Percentiles rank a stretch among this genome's conserved stretches.
Conservation (phyloP, 202 grass and related monocot genomes). For the Eragrostis tef region DNA sequence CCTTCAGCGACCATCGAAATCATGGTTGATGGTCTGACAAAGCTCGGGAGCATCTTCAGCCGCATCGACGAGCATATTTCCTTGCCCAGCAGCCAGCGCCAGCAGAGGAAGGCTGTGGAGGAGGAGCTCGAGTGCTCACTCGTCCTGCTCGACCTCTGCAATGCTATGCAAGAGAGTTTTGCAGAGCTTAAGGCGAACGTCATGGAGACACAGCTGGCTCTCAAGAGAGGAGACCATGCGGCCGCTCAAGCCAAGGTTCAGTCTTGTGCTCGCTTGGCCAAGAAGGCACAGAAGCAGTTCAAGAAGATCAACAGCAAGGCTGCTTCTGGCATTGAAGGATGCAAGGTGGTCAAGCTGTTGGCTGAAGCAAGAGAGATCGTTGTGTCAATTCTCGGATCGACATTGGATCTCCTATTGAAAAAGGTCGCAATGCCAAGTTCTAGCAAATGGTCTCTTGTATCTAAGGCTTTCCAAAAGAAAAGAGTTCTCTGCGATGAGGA, state of each 20-base stretch:
- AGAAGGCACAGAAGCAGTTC: slow-evolving; percentile 53
- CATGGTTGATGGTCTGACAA: slow-evolving; percentile 40
- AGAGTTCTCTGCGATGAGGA: neutral
- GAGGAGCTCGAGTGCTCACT: slow-evolving; percentile 58
- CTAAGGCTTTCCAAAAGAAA: slow-evolving; percentile 40
- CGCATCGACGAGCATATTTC: slow-evolving; percentile 37
- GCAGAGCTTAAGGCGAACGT: slow-evolving; percentile 38
- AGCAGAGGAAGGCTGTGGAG: slow-evolving; percentile 52
- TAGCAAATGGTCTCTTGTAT: slow-evolving; percentile 56
- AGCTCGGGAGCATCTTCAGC: slow-evolving; percentile 44
- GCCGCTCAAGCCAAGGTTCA: slow-evolving; percentile 32
- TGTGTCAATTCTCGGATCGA: slow-evolving; percentile 46
- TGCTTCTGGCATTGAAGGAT: slow-evolving; percentile 16
- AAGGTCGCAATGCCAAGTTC: slow-evolving; percentile 24
- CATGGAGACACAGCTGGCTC: slow-evolving; percentile 45
- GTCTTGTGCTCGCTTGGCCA: slow-evolving; percentile 32
- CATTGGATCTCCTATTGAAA: slow-evolving; percentile 21
- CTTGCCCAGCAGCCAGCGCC: slow-evolving; percentile 40
- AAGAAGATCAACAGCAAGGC: slow-evolving; percentile 48
- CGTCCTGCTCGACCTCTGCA: slow-evolving; percentile 55
- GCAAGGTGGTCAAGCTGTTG: slow-evolving; percentile 32
- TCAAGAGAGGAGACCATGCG: slow-evolving; percentile 41
- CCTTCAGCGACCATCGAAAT: slow-evolving; percentile 26
- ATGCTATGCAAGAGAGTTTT: slow-evolving; percentile 45
- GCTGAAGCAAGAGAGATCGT: slow-evolving; percentile 49